phyloP scores from a whole-genome alignment of 768 basidiomycete species.

The Fistulinella prunicolor region DNA sequence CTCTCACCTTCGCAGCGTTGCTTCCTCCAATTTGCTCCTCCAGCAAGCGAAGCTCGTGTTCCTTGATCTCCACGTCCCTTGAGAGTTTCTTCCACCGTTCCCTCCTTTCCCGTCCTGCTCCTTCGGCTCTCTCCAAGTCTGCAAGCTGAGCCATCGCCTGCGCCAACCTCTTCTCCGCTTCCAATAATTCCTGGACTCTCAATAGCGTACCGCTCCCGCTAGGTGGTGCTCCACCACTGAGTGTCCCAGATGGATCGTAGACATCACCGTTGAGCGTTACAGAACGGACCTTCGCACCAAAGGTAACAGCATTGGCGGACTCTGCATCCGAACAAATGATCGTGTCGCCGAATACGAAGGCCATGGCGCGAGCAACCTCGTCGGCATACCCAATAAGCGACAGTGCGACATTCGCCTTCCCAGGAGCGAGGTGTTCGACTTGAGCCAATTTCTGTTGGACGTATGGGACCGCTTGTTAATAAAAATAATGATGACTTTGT shows the following conservation, averaged over 20 bases:
- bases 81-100: constrained; percentile 58
- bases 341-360: constrained; percentile 90
- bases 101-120: constrained; percentile 46
- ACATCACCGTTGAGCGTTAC: constrained; percentile 95
- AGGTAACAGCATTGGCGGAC: constrained; percentile 85
- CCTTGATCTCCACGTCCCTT: constrained; percentile 82
- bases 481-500: not conserved
- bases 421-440: constrained; percentile 68
- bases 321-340: constrained; percentile 88
- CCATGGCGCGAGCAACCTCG: constrained; percentile 85
- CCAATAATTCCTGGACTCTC: constrained; percentile 78
- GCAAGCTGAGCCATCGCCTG: constrained; percentile 47
- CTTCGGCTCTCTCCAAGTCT: constrained; percentile 55
- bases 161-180: constrained; percentile 57
- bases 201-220: constrained; percentile 70
- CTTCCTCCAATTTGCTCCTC: constrained; percentile 85
- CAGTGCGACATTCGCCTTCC: constrained; percentile 84
- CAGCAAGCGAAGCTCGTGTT: constrained; percentile 79
- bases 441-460: constrained; percentile 67
- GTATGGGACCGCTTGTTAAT: not conserved
- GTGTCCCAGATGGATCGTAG: constrained; percentile 93
- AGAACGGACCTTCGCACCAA: constrained; percentile 66
- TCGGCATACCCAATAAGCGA: constrained; percentile 80
- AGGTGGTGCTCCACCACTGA: constrained; percentile 89
- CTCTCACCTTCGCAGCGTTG: constrained; percentile 80